phyloP scores from a whole-genome alignment of 2,329 filamentous ascomycete genomes.

The Alternaria arbusti region DNA sequence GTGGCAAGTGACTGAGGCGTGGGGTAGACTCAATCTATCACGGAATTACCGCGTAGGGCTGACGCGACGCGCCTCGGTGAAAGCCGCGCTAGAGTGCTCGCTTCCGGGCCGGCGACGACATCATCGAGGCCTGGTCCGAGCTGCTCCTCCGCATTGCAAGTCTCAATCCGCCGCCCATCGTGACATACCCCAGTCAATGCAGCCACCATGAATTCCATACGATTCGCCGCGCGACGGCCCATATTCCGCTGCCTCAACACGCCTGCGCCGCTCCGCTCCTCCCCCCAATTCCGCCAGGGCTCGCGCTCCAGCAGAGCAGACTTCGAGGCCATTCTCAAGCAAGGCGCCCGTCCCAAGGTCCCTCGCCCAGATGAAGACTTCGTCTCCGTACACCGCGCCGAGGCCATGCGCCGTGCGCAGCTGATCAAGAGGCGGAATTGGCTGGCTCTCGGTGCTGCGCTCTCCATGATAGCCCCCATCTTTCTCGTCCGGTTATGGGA shows the following conservation, averaged over 20 bases:
- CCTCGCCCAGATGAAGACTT: conserved; percentile 32
- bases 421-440: conserved; percentile 39
- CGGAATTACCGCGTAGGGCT: conserved; percentile 16
- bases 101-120: conserved; percentile 15
- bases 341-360: conserved; percentile 11
- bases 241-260: conserved; percentile 37
- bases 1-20: background rate
- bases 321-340: conserved; percentile 19
- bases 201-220: conserved; percentile 40
- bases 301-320: conserved; percentile 22
- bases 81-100: conserved; percentile 2
- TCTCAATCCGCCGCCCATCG: background rate
- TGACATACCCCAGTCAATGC: background rate
- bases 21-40: background rate
- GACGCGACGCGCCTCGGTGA: conserved; percentile 22
- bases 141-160: conserved; percentile 14
- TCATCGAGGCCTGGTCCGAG: conserved; percentile 21
- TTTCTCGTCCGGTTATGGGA: conserved; percentile 44
- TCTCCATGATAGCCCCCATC: conserved; percentile 48
- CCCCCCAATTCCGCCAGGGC: conserved; percentile 23
- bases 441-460: conserved; percentile 41
- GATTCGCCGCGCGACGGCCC: conserved; percentile 38
- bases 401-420: conserved; percentile 38
- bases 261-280: conserved; percentile 16
- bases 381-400: conserved; percentile 44